Conservation (phyloP, 176 grass and related monocot species). For the Aegilops speltoides region DNA sequence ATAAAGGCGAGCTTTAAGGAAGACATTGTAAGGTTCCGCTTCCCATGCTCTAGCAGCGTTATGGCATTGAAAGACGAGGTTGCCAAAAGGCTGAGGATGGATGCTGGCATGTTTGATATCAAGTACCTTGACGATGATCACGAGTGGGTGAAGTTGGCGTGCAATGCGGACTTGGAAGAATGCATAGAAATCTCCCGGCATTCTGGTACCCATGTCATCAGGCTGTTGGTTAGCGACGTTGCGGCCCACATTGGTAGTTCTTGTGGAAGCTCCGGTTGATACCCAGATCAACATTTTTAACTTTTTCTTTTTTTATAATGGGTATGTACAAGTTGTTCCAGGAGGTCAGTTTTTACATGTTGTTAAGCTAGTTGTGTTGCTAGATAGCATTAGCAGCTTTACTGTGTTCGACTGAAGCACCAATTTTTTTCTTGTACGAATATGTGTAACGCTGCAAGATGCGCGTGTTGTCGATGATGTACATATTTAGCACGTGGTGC, state of each 20-base stretch:
- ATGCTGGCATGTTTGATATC: constrained; percentile 80
- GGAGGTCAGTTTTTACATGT: constrained; percentile 9
- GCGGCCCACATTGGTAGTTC: constrained; percentile 61
- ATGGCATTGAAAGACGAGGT: constrained; percentile 62
- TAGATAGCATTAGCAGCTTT: constrained; percentile 53
- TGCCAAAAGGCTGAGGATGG: constrained; percentile 67
- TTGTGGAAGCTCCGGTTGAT: constrained; percentile 77
- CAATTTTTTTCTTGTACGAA: constrained; percentile 28
- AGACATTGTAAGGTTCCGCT: constrained; percentile 84
- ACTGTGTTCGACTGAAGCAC: constrained; percentile 29
- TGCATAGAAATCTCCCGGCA: constrained; percentile 76
- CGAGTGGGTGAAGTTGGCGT: constrained; percentile 87
- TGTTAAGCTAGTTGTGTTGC: constrained; percentile 33
- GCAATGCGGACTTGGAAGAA: constrained; percentile 86
- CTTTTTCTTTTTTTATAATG: not conserved
- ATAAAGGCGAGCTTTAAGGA: constrained; percentile 92
- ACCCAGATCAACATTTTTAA: not conserved
- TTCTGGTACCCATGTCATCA: constrained; percentile 68
- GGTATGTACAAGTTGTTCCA: constrained; percentile 22
- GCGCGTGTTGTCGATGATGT: constrained; percentile 41
- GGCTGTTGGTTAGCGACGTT: constrained; percentile 65
- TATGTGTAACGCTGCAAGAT: constrained; percentile 32
- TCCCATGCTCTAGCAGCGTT: constrained; percentile 50
- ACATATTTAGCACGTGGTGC: constrained; percentile 42
- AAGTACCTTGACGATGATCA: constrained; percentile 95